Percentiles rank a stretch among this genome's conserved stretches.
phyloP scores from a whole-genome alignment of 352 stramenopile species.

The Phytophthora ramorum region DNA sequence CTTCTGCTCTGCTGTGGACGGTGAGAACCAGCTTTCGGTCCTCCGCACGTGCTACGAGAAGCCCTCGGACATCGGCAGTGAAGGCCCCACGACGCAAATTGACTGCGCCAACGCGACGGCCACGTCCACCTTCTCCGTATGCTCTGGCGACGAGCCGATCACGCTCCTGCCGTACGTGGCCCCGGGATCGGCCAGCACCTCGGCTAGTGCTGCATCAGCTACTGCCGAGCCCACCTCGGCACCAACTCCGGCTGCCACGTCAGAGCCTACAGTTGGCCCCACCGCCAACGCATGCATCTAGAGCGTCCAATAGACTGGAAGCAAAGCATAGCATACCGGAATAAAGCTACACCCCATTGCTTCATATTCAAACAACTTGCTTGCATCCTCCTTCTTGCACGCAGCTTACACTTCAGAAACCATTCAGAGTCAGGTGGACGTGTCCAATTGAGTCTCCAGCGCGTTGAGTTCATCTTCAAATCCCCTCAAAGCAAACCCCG shows the following conservation, averaged over 20 bases:
- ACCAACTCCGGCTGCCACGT: conserved; percentile 9
- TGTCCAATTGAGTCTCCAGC: neutral
- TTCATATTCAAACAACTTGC: neutral
- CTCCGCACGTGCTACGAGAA: conserved; percentile 77
- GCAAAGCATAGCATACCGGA: neutral
- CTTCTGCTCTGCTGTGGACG: conserved; percentile 64
- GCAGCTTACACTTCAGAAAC: neutral
- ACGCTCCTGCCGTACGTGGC: conserved; percentile 55
- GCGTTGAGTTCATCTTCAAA: conserved; percentile 4
- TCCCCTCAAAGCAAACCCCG: neutral
- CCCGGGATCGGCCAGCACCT: conserved; percentile 16
- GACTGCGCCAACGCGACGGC: conserved; percentile 57
- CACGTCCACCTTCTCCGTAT: conserved; percentile 62
- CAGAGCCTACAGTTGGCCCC: conserved; percentile 18
- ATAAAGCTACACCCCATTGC: neutral
- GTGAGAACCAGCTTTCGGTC: conserved; percentile 68
- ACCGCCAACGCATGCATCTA: conserved; percentile 19
- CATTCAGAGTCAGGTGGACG: neutral
- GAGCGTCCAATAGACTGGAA: neutral
- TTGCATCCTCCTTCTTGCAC: neutral
- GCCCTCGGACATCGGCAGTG: conserved; percentile 28
- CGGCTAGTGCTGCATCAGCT: neutral
- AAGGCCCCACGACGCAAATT: conserved; percentile 52
- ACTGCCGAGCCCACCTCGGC: conserved; percentile 13
- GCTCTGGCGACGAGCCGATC: conserved; percentile 50